A percentile compares a stretch with the other conserved stretches of the same genome.
phyloP scores from a whole-genome alignment of 352 stramenopile species.

The Pilasporangium apinafurcum region DNA sequence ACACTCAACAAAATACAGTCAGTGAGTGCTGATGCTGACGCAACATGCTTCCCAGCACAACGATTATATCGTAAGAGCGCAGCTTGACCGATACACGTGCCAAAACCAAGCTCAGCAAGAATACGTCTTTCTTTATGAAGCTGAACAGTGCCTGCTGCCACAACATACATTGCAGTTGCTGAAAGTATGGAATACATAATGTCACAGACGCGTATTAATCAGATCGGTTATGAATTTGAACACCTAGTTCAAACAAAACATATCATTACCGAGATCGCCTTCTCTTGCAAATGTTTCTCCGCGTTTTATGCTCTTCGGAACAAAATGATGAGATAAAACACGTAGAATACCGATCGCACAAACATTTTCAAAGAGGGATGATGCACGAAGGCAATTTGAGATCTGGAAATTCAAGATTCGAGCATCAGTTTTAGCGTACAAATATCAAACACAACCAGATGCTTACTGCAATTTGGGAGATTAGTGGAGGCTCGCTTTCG shows the following conservation, averaged over 20 bases:
- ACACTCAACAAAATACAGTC: conserved; percentile 76
- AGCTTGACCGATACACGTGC: conserved; percentile 72
- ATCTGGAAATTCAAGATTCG: conserved; percentile 29
- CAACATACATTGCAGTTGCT: conserved; percentile 78
- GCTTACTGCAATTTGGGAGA: conserved; percentile 69
- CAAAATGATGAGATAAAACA: conserved; percentile 73
- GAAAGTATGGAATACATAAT: too few species aligned
- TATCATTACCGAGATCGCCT: conserved; percentile 39
- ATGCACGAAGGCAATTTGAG: conserved; percentile 71
- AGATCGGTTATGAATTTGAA: too few species aligned
- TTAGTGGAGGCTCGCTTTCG: conserved; percentile 35
- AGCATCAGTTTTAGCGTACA: too few species aligned
- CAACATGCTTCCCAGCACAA: conserved; percentile 63
- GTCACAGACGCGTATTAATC: too few species aligned
- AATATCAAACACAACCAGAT: neutral
- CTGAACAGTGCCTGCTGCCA: conserved; percentile 64
- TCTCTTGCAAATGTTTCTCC: conserved; percentile 65
- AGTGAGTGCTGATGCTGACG: conserved; percentile 56
- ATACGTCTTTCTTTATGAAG: conserved; percentile 70
- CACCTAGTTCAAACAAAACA: too few species aligned
- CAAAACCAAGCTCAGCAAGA: conserved; percentile 56
- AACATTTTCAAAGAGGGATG: conserved; percentile 75
- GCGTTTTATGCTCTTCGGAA: conserved; percentile 34
- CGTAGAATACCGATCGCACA: conserved; percentile 74
- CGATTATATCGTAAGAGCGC: conserved; percentile 57